Conservation (phyloP, 176 grass and related monocot genomes). For the Thinopyrum elongatum region DNA sequence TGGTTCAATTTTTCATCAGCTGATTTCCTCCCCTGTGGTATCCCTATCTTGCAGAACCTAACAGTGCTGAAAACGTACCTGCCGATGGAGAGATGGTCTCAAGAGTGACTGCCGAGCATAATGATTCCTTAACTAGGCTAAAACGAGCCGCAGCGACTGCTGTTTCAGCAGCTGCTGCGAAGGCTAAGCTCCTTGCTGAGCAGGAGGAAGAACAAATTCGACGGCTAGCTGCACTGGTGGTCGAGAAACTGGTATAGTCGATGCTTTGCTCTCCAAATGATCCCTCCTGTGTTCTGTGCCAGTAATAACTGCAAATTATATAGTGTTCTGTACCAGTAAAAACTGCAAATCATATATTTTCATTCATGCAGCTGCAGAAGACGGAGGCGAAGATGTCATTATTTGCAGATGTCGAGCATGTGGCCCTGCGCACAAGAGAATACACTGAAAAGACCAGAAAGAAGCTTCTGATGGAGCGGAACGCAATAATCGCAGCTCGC, state of each 20-base stretch:
- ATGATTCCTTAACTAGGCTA: constrained; percentile 62
- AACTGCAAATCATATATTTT: neutral
- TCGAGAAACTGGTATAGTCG: constrained; percentile 76
- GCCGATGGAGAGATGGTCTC: constrained; percentile 38
- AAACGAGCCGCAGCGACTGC: constrained; percentile 85
- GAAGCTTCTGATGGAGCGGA: constrained; percentile 80
- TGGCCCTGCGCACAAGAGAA: constrained; percentile 67
- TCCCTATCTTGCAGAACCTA: constrained; percentile 46
- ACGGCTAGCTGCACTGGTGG: constrained; percentile 68
- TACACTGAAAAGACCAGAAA: constrained; percentile 85
- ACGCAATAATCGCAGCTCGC: constrained; percentile 78
- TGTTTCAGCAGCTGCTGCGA: constrained; percentile 83
- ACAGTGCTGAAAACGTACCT: constrained; percentile 31
- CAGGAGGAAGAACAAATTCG: constrained; percentile 84
- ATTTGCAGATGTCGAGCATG: constrained; percentile 73
- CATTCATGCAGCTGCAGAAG: constrained; percentile 70
- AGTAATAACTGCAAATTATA: neutral
- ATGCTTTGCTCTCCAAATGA: constrained; percentile 16
- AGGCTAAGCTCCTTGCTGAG: constrained; percentile 83
- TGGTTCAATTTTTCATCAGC: neutral
- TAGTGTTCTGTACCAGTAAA: neutral
- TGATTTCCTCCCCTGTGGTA: constrained; percentile 26
- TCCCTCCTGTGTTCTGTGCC: neutral
- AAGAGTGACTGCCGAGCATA: constrained; percentile 13
- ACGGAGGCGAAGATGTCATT: constrained; percentile 74